Evolutionary conservation across 805 yeast species (phyloP).

Genomic region (Vanderwaltozyma tropicalis): DNA sequence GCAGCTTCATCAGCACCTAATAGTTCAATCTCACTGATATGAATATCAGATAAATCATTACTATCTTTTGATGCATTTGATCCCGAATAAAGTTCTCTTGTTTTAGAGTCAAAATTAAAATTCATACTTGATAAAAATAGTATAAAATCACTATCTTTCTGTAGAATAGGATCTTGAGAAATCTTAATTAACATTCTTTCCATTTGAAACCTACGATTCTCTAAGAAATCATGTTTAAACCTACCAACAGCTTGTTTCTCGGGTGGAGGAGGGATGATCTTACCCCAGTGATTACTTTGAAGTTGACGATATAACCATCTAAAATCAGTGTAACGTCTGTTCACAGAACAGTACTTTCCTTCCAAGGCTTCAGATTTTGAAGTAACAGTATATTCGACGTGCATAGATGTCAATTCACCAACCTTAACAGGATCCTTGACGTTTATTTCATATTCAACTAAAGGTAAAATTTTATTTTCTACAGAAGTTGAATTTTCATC

Average conservation of each 20-base stretch:
- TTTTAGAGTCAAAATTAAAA: slow-evolving; percentile 56
- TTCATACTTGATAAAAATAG: slow-evolving; percentile 67
- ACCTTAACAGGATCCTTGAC: slow-evolving; percentile 90
- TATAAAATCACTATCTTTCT: slow-evolving; percentile 61
- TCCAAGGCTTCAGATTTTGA: slow-evolving; percentile 38
- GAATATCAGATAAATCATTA: slow-evolving; percentile 28
- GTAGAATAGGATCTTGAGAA: slow-evolving; percentile 42
- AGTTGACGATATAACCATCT: slow-evolving; percentile 86
- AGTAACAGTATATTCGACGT: slow-evolving; percentile 74
- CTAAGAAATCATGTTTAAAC: slow-evolving; percentile 82
- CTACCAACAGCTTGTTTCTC: slow-evolving; percentile 90
- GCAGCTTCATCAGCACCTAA: slow-evolving; percentile 24
- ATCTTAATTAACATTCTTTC: slow-evolving; percentile 81
- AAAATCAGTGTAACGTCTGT: slow-evolving; percentile 81
- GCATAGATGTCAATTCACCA: slow-evolving; percentile 82
- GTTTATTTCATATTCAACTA: slow-evolving; percentile 40
- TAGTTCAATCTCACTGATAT: slow-evolving; percentile 22
- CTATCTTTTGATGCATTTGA: slow-evolving; percentile 38
- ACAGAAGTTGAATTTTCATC: background rate
- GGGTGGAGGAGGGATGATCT: slow-evolving; percentile 87
- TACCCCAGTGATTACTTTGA: slow-evolving; percentile 77
- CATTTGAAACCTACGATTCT: slow-evolving; percentile 56
- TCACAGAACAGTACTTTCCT: slow-evolving; percentile 43
- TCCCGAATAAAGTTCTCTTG: slow-evolving; percentile 53
- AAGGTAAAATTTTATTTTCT: background rate